Conservation (phyloP, 2,329 filamentous ascomycete species). For the Pseudofabraea citricarpa region DNA sequence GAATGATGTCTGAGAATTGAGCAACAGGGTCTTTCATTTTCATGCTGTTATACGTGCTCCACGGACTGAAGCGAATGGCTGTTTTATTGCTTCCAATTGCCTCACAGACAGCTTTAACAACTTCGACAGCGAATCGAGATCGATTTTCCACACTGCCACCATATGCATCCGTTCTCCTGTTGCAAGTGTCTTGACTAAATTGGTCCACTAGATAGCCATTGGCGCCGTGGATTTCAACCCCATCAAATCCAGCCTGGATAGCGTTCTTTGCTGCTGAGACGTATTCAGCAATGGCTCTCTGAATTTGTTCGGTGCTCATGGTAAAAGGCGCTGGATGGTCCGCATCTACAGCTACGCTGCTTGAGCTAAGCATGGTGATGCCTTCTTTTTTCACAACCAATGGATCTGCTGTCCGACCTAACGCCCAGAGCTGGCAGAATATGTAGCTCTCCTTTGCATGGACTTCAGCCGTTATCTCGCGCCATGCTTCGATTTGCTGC, state of each 20-base stretch:
- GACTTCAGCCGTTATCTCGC: constrained; percentile 53
- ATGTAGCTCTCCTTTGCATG: constrained; percentile 57
- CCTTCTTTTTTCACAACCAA: constrained; percentile 11
- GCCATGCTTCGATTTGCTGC: constrained; percentile 55
- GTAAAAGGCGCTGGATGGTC: constrained; percentile 5
- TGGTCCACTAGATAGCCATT: constrained; percentile 24
- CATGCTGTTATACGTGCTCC: constrained; percentile 47
- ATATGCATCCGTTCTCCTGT: constrained; percentile 17
- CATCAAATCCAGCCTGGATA: constrained; percentile 22
- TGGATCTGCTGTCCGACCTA: constrained; percentile 48
- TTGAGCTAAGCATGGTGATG: constrained; percentile 8
- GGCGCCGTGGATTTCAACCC: constrained; percentile 21
- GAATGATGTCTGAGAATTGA: constrained; percentile 41
- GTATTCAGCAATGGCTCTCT: constrained; percentile 13
- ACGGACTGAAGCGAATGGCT: constrained; percentile 55
- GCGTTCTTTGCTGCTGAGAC: constrained; percentile 15
- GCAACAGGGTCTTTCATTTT: constrained; percentile 37
- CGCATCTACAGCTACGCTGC: constrained; percentile 7
- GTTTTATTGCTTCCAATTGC: constrained; percentile 34
- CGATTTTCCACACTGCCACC: constrained; percentile 23
- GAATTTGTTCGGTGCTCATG: constrained; percentile 16
- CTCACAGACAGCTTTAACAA: constrained; percentile 43
- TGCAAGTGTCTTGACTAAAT: constrained; percentile 19
- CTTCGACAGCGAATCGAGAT: constrained; percentile 43
- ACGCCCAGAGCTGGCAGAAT: constrained; percentile 56